phyloP scores from a whole-genome alignment of 2,329 filamentous ascomycete species.

The Arachnomyces sp. region DNA sequence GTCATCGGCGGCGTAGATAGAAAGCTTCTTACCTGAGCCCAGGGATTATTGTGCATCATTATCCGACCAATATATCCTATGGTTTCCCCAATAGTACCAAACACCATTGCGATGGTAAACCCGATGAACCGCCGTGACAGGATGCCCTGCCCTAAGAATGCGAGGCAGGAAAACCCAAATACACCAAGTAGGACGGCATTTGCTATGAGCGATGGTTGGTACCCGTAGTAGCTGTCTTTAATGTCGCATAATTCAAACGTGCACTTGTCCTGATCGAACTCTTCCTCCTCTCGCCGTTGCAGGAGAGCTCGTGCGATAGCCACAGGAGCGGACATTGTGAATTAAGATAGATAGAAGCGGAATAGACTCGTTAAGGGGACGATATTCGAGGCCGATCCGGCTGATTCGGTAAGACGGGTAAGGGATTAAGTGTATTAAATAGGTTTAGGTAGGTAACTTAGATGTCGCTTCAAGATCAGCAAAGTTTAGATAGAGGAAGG shows the following conservation, averaged over 20 bases:
- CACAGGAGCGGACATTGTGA: constrained; percentile 2
- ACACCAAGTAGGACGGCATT: constrained; percentile 8
- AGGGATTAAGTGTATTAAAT: too few species aligned
- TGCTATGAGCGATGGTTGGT: constrained; percentile 9
- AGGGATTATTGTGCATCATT: constrained; percentile 46
- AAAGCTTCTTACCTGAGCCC: constrained; percentile 16
- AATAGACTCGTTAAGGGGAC: too few species aligned
- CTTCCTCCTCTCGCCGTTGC: neutral
- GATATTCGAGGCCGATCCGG: too few species aligned
- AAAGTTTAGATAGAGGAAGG: too few species aligned
- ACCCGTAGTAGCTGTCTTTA: constrained; percentile 7
- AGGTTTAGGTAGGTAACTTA: too few species aligned
- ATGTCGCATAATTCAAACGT: constrained; percentile 13
- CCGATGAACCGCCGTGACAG: constrained; percentile 7
- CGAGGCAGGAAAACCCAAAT: constrained; percentile 8
- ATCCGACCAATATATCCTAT: constrained; percentile 55
- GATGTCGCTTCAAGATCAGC: too few species aligned
- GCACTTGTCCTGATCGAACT: constrained; percentile 3
- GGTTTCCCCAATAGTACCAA: constrained; percentile 50
- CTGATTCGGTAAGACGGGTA: too few species aligned
- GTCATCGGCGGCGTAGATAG: constrained; percentile 34
- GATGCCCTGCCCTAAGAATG: constrained; percentile 8
- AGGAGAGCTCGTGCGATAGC: neutral
- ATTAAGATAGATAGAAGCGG: too few species aligned
- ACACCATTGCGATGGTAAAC: constrained; percentile 39